Evolutionary conservation across 2,329 filamentous ascomycete species (phyloP).

Genomic region (Juglanconis sp.): DNA sequence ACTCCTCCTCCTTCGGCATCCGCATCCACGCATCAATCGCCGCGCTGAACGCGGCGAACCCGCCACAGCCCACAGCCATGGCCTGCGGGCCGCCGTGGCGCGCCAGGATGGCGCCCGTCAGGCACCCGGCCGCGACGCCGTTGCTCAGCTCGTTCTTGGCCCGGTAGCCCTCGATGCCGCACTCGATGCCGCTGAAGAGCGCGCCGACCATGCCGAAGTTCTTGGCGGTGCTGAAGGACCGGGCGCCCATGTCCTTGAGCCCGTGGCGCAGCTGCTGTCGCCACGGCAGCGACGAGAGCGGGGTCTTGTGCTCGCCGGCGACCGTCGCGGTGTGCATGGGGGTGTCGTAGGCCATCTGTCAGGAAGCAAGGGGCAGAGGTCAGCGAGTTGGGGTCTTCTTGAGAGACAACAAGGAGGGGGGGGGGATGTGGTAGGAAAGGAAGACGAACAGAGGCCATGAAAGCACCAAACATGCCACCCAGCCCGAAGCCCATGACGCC

Average conservation of each 20-base stretch:
- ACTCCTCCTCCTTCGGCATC: constrained; percentile 63
- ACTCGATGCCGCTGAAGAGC: constrained; percentile 89
- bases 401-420: background rate
- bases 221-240: constrained; percentile 79
- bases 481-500: constrained; percentile 93
- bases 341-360: constrained; percentile 96
- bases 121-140: constrained; percentile 80
- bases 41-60: constrained; percentile 88
- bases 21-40: constrained; percentile 93
- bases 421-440: background rate
- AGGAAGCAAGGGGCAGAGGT: background rate
- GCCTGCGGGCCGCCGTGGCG: constrained; percentile 87
- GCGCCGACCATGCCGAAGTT: constrained; percentile 95
- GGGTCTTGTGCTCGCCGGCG: constrained; percentile 27
- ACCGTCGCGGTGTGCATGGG: constrained; percentile 60
- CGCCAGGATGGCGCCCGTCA: constrained; percentile 86
- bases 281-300: constrained; percentile 66
- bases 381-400: background rate
- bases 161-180: constrained; percentile 86
- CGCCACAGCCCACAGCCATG: constrained; percentile 79
- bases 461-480: constrained; percentile 90
- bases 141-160: constrained; percentile 94
- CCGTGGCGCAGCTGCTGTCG: constrained; percentile 79
- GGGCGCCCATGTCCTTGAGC: constrained; percentile 90
- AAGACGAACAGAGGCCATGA: constrained; percentile 85